A percentile compares a stretch with the other conserved stretches of the same genome.
Conservation (phyloP, 202 grass and related monocot species). For the Digitaria exilis region DNA sequence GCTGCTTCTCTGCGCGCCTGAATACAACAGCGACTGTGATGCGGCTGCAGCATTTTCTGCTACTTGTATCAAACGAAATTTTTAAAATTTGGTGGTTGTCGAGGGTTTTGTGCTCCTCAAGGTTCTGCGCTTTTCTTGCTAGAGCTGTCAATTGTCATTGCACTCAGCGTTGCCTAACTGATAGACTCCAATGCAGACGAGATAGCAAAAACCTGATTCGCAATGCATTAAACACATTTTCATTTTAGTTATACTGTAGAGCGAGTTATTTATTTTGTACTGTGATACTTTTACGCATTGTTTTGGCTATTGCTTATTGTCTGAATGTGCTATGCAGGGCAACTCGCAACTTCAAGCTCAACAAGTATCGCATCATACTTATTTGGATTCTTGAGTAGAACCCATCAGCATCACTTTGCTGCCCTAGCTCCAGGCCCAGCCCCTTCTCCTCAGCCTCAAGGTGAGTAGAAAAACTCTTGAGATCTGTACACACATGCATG, state of each 20-base stretch:
- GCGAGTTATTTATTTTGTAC: neutral
- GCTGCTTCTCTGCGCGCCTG: neutral
- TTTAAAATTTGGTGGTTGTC: conserved; percentile 5
- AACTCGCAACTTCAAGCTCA: conserved; percentile 50
- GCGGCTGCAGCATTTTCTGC: neutral
- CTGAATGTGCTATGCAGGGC: conserved; percentile 35
- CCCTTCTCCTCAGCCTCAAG: conserved; percentile 45
- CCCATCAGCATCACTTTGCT: conserved; percentile 40
- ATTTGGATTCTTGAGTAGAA: conserved; percentile 46
- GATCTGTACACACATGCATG: neutral
- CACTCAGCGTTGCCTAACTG: neutral
- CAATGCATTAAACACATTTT: neutral
- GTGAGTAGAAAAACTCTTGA: conserved; percentile 42
- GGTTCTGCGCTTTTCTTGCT: conserved; percentile 5
- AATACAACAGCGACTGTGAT: no score
- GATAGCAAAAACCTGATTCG: neutral
- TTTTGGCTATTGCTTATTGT: neutral
- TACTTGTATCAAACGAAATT: neutral
- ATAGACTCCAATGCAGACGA: neutral
- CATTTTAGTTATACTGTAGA: conserved; percentile 7
- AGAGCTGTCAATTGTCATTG: conserved; percentile 1
- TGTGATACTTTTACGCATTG: conserved; percentile 6
- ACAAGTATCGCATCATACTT: conserved; percentile 45
- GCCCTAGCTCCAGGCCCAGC: conserved; percentile 48
- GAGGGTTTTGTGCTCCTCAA: conserved; percentile 27